Evolutionary conservation across 2,329 filamentous ascomycete genomes (phyloP).

Genomic region (Epichloe bromicola): DNA sequence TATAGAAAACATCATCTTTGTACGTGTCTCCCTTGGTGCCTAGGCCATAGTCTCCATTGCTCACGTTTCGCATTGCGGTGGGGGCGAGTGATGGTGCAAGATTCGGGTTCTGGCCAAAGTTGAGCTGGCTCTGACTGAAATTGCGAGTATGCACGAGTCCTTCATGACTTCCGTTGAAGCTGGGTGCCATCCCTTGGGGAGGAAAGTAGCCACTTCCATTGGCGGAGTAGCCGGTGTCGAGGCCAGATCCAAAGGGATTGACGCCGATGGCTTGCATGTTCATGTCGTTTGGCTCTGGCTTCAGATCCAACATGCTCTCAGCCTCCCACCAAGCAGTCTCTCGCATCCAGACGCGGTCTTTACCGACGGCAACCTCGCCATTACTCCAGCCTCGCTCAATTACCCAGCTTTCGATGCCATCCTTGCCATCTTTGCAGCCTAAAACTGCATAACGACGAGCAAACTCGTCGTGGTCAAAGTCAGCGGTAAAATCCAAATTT

Average conservation of each 20-base stretch:
- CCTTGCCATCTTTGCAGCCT: constrained; percentile 78
- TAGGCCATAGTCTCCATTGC: constrained; percentile 74
- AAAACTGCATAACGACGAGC: constrained; percentile 66
- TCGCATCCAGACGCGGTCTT: constrained; percentile 89
- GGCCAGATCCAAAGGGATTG: constrained; percentile 30
- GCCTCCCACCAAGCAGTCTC: constrained; percentile 96
- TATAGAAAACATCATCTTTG: constrained; percentile 63
- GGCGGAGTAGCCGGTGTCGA: constrained; percentile 63
- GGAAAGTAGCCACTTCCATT: constrained; percentile 59
- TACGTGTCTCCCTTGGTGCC: constrained; percentile 73
- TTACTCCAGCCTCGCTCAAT: constrained; percentile 97
- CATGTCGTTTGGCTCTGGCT: constrained; percentile 40
- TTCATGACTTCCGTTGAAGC: constrained; percentile 56
- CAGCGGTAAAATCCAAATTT: constrained; percentile 86
- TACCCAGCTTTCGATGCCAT: constrained; percentile 89
- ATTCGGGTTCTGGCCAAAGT: constrained; percentile 27
- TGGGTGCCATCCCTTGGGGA: constrained; percentile 44
- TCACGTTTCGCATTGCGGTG: constrained; percentile 41
- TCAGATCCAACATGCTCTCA: constrained; percentile 87
- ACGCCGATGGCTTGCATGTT: constrained; percentile 26
- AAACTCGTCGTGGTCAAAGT: constrained; percentile 93
- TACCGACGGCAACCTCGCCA: constrained; percentile 83
- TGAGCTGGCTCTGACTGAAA: constrained; percentile 42
- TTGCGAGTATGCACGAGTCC: constrained; percentile 53
- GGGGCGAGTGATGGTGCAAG: constrained; percentile 48